Percentiles rank a stretch among this genome's conserved stretches.
Conservation (phyloP, 495 filamentous ascomycete species). For the Daldinia bambusicola region DNA sequence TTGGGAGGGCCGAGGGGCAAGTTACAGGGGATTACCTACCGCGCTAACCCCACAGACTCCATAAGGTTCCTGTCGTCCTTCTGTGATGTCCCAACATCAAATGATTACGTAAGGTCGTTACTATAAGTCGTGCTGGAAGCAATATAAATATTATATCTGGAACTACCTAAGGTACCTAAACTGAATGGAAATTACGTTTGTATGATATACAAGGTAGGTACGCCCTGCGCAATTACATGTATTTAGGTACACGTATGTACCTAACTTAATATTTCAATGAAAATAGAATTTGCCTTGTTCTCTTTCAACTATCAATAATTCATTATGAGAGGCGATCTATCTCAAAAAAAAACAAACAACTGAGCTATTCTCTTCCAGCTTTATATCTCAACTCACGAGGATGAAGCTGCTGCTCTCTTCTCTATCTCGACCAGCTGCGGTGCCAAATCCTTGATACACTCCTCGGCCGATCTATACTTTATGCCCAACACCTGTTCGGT, state of each 20-base stretch:
- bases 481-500: slow-evolving; percentile 68
- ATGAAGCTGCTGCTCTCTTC: slow-evolving; percentile 20
- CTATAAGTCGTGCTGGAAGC: background rate
- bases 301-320: background rate
- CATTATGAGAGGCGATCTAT: background rate
- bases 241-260: background rate
- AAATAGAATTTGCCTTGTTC: background rate
- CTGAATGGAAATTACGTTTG: background rate
- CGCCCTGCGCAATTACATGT: too few species aligned
- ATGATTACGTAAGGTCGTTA: too few species aligned
- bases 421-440: slow-evolving; percentile 34
- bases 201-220: too few species aligned
- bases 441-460: slow-evolving; percentile 63
- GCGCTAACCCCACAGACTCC: too few species aligned
- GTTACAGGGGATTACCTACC: too few species aligned
- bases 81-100: too few species aligned
- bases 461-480: slow-evolving; percentile 63
- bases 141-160: too few species aligned
- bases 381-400: background rate
- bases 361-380: background rate
- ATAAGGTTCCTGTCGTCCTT: too few species aligned
- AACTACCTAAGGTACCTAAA: background rate
- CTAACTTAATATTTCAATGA: too few species aligned
- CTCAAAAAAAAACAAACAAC: background rate
- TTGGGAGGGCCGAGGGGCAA: too few species aligned